Base-by-base conservation (phyloP, 2,329 filamentous ascomycete species). In the Talaromyces sp. region DNA sequence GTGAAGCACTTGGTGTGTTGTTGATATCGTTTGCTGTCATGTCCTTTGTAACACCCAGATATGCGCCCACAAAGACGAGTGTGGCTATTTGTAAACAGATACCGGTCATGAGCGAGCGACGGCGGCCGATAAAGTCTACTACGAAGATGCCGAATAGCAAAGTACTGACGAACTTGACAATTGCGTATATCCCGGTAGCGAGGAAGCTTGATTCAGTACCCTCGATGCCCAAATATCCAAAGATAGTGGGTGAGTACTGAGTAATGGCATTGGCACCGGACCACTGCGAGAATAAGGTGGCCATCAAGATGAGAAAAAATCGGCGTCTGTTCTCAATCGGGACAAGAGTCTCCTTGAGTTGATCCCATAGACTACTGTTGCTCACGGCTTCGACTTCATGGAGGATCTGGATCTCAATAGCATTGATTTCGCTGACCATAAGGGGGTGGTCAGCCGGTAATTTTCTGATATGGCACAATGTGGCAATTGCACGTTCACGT, bases 101-200 rank as follows among this genome's bases (percentile, higher is more conserved):
- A 35, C 56, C 56, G 35, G 56, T 33, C 24, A 59, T 59, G 19
- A 90, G 79, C 2, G 82, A 85, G 70, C 84, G 82, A 67, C 88
- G 80, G 63, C 90, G 85, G 22, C 90, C 90, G 1, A 92, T 84
- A 1, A 87, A 88, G 73, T 92, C 90, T 66, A 87, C 88, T 68
- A 89, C 73, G 24, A 92, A 81, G 80, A 91, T 92, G 62, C 82
- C 73, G 4, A 84, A 82, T 72, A 87, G 90, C 45, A 86, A 85
- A 9, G 82, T 77, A 77, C 89, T 87, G 56, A 24, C 35, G 35
- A 59, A 39, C 75, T 92, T 92, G 64, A 90, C 85, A 62, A 91
- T 83, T 24, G 89, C 89, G 73, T 92, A 92, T 69, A 92, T 85
- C 47, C 90, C 89, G 0, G 89, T 91, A 5, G 90, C 89, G 73